Evolutionary conservation across 208 protist species (phyloP), one percentile per base, ranked within the genome.

Genomic region (Acanthamoeba rhysodes): DNA sequence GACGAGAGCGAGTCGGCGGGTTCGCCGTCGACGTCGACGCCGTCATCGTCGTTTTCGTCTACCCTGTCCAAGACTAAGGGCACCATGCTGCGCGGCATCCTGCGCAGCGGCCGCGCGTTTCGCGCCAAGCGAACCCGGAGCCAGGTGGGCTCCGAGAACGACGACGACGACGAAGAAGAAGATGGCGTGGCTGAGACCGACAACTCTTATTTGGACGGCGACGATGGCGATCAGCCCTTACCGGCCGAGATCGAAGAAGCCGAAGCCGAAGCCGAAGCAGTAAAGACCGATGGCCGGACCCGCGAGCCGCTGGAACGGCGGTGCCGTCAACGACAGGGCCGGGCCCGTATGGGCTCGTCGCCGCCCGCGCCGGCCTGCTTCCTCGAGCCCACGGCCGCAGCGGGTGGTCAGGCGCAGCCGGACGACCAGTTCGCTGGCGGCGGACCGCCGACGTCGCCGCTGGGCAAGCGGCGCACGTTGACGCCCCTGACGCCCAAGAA

Each of bases 401-500:
- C 22, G 62, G 27, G 62, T 27, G 22, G 27, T 68, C 62, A 68
- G 22, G 16, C 62, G 62, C 62, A 68, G 62, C 62, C 62, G 27
- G 27, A 1, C 27, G 16, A 68, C 62, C 62, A 68, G 62, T 0
- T n/a, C 27, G 22, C 62, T 68, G 62, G 62, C 2, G 22, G 62
- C 22, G 41, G 34, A 1, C 41, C 72, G 2, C 34, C 14, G 14
- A 37, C 78, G 48, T 87, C 14, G 14, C 78, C 78, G 3, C 62
- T 37, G 12, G 48, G 48, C n/a, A 87, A 87, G 24, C 78, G 78
- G 24, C 78, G 78, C 41, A 87, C 78, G 10, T 1, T 87, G 48
- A 87, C 78, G 41, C 78, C 78, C n/a, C 8, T 24, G 24, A 87
- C 78, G 48, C 78, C 78, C 16, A 87, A 87, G 50, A 87, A 87